Evolutionary conservation across 371 early-diverging fungal species (phyloP).

Genomic region (Batkoa obscura): DNA sequence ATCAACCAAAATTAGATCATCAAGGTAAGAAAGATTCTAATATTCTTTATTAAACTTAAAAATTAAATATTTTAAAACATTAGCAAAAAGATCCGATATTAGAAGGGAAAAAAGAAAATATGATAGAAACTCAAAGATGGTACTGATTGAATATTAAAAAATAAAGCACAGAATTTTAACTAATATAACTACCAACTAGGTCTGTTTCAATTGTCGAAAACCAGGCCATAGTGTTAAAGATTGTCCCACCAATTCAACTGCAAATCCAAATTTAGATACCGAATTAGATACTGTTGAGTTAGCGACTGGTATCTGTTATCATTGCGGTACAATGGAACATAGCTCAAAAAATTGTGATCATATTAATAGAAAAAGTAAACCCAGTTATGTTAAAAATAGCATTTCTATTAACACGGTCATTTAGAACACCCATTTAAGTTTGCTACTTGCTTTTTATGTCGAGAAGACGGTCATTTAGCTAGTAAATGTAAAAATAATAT

Average conservation of each 20-base stretch:
- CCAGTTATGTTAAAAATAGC: neutral
- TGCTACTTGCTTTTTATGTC: constrained; percentile 77
- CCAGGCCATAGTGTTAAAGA: constrained; percentile 62
- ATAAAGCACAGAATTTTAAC: neutral
- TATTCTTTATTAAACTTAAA: constrained; percentile 8
- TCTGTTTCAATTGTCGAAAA: constrained; percentile 70
- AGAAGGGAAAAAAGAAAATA: neutral
- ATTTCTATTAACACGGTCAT: neutral
- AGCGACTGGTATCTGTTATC: constrained; percentile 54
- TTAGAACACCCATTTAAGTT: constrained; percentile 23
- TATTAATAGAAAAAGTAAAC: constrained; percentile 28
- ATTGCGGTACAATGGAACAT: constrained; percentile 71
- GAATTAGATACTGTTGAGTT: constrained; percentile 10
- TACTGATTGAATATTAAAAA: neutral
- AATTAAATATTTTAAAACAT: neutral
- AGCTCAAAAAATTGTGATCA: constrained; percentile 50
- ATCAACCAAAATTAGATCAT: too few species aligned
- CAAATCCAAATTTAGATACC: neutral
- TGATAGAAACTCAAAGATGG: neutral
- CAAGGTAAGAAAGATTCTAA: constrained; percentile 6
- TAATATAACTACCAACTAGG: constrained; percentile 9
- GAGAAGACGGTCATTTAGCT: constrained; percentile 63
- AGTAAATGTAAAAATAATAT: constrained; percentile 67
- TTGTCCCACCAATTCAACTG: constrained; percentile 30
- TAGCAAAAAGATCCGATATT: neutral